Evolutionary conservation across 805 yeast species (phyloP).

Genomic region (Pichia insulana): DNA sequence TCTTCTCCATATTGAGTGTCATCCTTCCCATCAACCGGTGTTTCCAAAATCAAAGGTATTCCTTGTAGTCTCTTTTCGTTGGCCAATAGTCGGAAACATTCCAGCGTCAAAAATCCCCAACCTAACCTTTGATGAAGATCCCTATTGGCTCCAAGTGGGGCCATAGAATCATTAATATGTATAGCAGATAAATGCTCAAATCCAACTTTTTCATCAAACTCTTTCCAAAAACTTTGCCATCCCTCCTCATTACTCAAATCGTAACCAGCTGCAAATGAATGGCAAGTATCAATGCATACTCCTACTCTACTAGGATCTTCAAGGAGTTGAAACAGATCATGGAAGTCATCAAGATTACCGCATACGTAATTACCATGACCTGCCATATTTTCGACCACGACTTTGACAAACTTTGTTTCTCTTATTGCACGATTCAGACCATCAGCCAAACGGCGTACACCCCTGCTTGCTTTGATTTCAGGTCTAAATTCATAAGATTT

Average conservation of each 20-base stretch:
- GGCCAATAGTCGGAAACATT: slow-evolving; percentile 70
- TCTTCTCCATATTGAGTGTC: slow-evolving; percentile 70
- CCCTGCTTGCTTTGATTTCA: slow-evolving; percentile 2
- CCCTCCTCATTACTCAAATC: slow-evolving; percentile 58
- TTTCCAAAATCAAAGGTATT: slow-evolving; percentile 80
- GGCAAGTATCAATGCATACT: slow-evolving; percentile 94
- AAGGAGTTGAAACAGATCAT: slow-evolving; percentile 65
- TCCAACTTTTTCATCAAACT: slow-evolving; percentile 71
- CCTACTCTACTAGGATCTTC: slow-evolving; percentile 83
- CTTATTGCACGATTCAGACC: slow-evolving; percentile 72
- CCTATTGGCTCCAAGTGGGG: slow-evolving; percentile 81
- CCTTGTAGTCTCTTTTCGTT: slow-evolving; percentile 52
- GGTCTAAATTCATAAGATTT: slow-evolving; percentile 32
- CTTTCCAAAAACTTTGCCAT: slow-evolving; percentile 61
- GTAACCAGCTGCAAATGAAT: slow-evolving; percentile 93
- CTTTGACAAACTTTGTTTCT: slow-evolving; percentile 70
- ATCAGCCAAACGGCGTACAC: slow-evolving; percentile 49
- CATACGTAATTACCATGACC: slow-evolving; percentile 93
- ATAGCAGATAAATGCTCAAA: slow-evolving; percentile 65
- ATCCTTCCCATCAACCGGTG: slow-evolving; percentile 60
- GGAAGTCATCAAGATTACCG: slow-evolving; percentile 65
- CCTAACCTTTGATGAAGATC: slow-evolving; percentile 91
- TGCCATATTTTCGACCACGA: slow-evolving; percentile 95
- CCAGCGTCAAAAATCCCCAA: slow-evolving; percentile 80
- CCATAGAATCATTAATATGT: slow-evolving; percentile 92